Evolutionary conservation across 2,329 filamentous ascomycete species (phyloP), one percentile per base, ranked within the genome.

Genomic region (Colletotrichum lindemuthianum): DNA sequence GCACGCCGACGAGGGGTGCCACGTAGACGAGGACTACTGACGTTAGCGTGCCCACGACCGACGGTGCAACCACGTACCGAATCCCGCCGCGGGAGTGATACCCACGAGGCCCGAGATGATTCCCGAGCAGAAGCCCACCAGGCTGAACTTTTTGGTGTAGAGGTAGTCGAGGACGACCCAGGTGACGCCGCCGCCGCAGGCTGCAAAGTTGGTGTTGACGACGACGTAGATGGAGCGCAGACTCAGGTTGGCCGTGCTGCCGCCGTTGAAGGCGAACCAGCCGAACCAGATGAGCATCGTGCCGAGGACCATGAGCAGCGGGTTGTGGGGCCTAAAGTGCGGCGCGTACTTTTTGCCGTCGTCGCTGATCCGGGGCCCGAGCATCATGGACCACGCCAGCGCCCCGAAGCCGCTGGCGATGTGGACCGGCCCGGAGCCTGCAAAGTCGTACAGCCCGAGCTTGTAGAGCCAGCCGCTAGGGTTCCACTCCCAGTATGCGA

Each of bases 41-140:
- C 2, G 1, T 12, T 2, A 24, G 11, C 13, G 44, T 16, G 45
- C 54, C 24, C 40, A 41, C 9, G n/a, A 11, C 9, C 12, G 8
- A 8, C 12, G 8, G 9, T 15, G 3, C 3, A 24, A 24, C 24
- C 2, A 37, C 55, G 15, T 60, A 68, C 70, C 80, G 59, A 80
- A 87, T 72, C 93, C 92, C 12, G 93, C 91, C 3, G 90, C 91
- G 6, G 92, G 91, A 8, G 93, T 96, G 59, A 96, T 96, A 69
- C 92, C 92, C 40, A 97, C 93, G 24, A 97, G 88, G 56, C 92
- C 92, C 34, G 92, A 90, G 74, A 97, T 94, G 70, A 89, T 90
- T 67, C 94, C 94, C 43, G 92, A 96, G 83, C 93, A 96, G 91
- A 94, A 94, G 0, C 82, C 83, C 4, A 86, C 77, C 54, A 86